phyloP scores from a whole-genome alignment of 495 filamentous ascomycete species.

The Penicillium simplicissimum region DNA sequence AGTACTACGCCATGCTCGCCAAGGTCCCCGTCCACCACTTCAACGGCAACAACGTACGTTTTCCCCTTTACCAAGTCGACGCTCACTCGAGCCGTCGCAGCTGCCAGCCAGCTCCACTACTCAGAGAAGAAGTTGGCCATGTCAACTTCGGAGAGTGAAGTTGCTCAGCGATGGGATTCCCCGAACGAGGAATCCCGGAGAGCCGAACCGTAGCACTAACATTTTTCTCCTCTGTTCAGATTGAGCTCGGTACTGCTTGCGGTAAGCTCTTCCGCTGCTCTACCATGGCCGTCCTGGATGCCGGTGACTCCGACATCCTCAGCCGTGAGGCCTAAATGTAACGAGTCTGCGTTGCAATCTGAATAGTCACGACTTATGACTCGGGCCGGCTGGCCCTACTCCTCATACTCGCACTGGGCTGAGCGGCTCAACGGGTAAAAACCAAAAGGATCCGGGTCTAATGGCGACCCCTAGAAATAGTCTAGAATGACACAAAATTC shows the following conservation, averaged over 20 bases:
- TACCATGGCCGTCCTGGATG: slow-evolving; percentile 94
- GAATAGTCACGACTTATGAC: slow-evolving; percentile 19
- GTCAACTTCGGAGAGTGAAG: slow-evolving; percentile 63
- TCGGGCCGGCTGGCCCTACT: slow-evolving; percentile 2
- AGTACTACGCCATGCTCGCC: slow-evolving; percentile 90
- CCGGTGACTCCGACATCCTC: slow-evolving; percentile 98
- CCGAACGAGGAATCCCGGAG: slow-evolving; percentile 26
- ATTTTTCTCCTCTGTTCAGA: slow-evolving; percentile 54
- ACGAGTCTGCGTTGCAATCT: slow-evolving; percentile 5
- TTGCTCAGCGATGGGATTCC: slow-evolving; percentile 48
- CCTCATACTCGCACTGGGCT: not conserved
- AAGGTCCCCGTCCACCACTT: slow-evolving; percentile 98
- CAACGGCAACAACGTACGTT: slow-evolving; percentile 94
- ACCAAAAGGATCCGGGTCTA: slow-evolving; percentile 1
- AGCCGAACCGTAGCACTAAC: slow-evolving; percentile 29
- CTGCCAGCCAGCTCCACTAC: slow-evolving; percentile 34
- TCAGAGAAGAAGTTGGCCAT: slow-evolving; percentile 31
- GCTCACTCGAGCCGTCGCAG: slow-evolving; percentile 16
- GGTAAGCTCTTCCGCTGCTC: slow-evolving; percentile 84
- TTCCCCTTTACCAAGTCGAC: slow-evolving; percentile 13
- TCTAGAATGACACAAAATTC: slow-evolving; percentile 1
- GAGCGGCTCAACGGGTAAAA: not conserved
- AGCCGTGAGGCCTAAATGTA: slow-evolving; percentile 27
- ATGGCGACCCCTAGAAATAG: slow-evolving; percentile 14
- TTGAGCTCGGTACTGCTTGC: slow-evolving; percentile 94